Conservation (phyloP, 371 early-diverging fungal species). For the Apophysomyces elegans region DNA sequence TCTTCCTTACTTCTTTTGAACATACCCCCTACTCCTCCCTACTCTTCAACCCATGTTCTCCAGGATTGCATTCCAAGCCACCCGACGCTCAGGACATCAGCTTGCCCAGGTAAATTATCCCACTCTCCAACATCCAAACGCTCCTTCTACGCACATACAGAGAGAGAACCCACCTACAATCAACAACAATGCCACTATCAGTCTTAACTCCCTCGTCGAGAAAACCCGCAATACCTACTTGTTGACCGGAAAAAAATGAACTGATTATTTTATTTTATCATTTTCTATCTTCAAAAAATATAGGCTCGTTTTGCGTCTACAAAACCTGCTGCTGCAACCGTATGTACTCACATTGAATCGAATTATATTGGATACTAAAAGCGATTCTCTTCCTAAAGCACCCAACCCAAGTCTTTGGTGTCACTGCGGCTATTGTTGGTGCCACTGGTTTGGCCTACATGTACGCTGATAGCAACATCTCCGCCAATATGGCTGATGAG, state of each 20-base stretch:
- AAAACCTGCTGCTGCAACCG: conserved; percentile 43
- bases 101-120: conserved; percentile 41
- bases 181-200: no score
- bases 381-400: conserved; percentile 27
- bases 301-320: conserved; percentile 56
- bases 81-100: conserved; percentile 53
- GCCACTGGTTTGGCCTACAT: conserved; percentile 61
- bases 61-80: conserved; percentile 48
- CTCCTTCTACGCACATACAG: no score
- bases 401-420: conserved; percentile 49
- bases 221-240: background rate
- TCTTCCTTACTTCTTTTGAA: conserved; percentile 21
- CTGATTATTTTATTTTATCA: conserved; percentile 10
- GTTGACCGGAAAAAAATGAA: background rate
- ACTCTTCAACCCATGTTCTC: conserved; percentile 51
- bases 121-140: no score
- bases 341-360: conserved; percentile 22
- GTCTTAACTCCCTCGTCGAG: background rate
- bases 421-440: conserved; percentile 64
- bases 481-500: conserved; percentile 83
- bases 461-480: conserved; percentile 52
- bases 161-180: no score
- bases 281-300: background rate
- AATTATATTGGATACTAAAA: background rate
- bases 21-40: conserved; percentile 39